Conservation (phyloP, 805 yeast species). For the Metschnikowia santaceciliae region DNA sequence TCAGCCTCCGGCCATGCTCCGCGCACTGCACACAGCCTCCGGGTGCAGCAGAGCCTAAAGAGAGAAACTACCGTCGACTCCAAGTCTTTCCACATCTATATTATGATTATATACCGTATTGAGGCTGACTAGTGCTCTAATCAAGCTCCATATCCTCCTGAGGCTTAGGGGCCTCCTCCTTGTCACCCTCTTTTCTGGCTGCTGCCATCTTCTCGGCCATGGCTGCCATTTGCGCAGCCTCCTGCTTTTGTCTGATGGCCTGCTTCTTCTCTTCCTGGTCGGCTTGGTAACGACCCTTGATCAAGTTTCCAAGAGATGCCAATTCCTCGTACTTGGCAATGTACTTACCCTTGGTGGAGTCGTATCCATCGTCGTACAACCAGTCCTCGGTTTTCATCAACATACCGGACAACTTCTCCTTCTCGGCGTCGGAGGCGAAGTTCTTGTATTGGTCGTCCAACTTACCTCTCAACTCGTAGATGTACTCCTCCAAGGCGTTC, state of each 20-base stretch:
- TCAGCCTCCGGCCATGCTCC: neutral
- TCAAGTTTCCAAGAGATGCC: conserved; percentile 89
- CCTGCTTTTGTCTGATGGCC: conserved; percentile 80
- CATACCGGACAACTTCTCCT: conserved; percentile 67
- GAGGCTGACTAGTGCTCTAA: conserved; percentile 3
- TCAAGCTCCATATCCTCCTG: conserved; percentile 21
- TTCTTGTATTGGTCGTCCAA: conserved; percentile 85
- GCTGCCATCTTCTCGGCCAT: conserved; percentile 83
- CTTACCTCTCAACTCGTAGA: conserved; percentile 95
- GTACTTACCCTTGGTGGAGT: conserved; percentile 92
- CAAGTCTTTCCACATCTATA: conserved; percentile 1
- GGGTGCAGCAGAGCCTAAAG: neutral
- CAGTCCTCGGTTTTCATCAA: conserved; percentile 91
- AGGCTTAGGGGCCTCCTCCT: conserved; percentile 19
- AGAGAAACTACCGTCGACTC: neutral
- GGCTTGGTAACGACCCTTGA: conserved; percentile 90
- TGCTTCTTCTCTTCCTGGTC: conserved; percentile 95
- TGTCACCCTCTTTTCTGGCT: conserved; percentile 49
- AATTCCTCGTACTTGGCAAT: conserved; percentile 97
- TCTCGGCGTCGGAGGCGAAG: conserved; percentile 90
- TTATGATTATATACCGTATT: conserved; percentile 1
- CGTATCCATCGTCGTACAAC: conserved; percentile 97
- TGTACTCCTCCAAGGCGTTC: conserved; percentile 97
- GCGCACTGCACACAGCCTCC: conserved; percentile 1
- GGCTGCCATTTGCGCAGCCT: conserved; percentile 77